Base-by-base conservation (phyloP, 768 basidiomycete species). In the Collybiopsis confluens region DNA sequence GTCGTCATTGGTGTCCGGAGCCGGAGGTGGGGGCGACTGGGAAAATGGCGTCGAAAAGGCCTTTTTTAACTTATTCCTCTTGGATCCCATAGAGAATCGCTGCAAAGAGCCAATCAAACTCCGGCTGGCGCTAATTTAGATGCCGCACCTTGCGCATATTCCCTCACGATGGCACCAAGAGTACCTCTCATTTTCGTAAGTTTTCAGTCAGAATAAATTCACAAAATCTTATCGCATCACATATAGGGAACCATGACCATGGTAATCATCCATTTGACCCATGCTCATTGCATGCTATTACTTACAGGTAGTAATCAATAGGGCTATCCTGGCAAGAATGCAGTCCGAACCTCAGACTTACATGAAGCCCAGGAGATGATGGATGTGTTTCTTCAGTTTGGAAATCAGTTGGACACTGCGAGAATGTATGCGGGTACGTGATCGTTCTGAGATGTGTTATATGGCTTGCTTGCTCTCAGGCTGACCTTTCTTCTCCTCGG, bases 11-110 rank as follows among this genome's bases (percentile, higher is more conserved):
- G 47, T 8, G 26, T 65, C 58, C 55, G 47, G 16, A 27, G 64
- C 58, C 55, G 65, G 59, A 26, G 56, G 56, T 1, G 70, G 60
- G 27, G 72, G 65, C 1, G 66, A 55, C 15, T 65, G 64, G 7
- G 66, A 61, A 21, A 68, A 58, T n/a, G 62, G 49, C 24, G 68
- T 58, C 15, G 74, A 62, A 43, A 70, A 23, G 21, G 61, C 55
- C 64, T 83, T 81, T 69, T 81, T 82, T 44, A 72, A 56, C 66
- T 82, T 85, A 60, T 75, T 80, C 64, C 71, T 76, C 66, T 83
- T 90, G 54, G 77, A 73, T 45, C 74, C 73, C 55, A 56, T 56
- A 4, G 21, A 15, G n/a, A 21, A 41, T 11, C 38, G 9, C 16
- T 41, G 47, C 30, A 11, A 16, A 24, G 37, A 18, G 6, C 37